phyloP scores from a whole-genome alignment of 2,329 filamentous ascomycete genomes.

The Alternaria dauci region DNA sequence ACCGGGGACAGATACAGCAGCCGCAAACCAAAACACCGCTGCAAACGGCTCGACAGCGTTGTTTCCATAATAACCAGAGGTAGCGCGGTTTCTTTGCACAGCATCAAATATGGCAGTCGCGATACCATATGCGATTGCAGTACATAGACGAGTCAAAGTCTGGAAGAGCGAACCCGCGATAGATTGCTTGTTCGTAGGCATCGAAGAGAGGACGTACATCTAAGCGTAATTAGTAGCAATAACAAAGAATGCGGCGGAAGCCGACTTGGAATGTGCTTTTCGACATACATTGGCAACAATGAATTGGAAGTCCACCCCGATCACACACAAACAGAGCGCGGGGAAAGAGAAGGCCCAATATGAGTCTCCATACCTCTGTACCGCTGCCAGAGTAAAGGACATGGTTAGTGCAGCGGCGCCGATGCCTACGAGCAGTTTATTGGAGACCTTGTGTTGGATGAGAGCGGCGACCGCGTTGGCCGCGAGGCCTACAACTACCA shows the following conservation, averaged over 20 bases:
- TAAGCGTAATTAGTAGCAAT: conserved; percentile 33
- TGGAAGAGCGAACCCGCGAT: conserved; percentile 74
- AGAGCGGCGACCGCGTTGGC: conserved; percentile 70
- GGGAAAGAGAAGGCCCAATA: conserved; percentile 75
- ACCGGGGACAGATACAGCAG: conserved; percentile 55
- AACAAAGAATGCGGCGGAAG: not conserved
- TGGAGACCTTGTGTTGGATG: conserved; percentile 70
- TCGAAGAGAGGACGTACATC: conserved; percentile 74
- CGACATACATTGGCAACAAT: conserved; percentile 70
- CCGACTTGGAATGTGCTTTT: not conserved
- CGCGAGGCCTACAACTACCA: conserved; percentile 68
- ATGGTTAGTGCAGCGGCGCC: conserved; percentile 57
- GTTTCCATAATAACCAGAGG: conserved; percentile 53
- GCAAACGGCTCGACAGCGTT: conserved; percentile 61
- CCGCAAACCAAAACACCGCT: conserved; percentile 61
- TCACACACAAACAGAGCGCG: conserved; percentile 66
- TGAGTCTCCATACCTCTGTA: conserved; percentile 62
- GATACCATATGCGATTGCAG: conserved; percentile 68
- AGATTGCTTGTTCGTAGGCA: conserved; percentile 69
- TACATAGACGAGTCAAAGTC: conserved; percentile 68
- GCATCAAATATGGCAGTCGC: conserved; percentile 68
- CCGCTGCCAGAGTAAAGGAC: conserved; percentile 63
- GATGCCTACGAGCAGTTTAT: conserved; percentile 68
- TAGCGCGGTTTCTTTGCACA: conserved; percentile 40
- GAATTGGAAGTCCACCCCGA: conserved; percentile 74